Percentiles rank a stretch among this genome's conserved stretches.
Conservation (phyloP, 805 yeast genomes). For the Candida ficus region DNA sequence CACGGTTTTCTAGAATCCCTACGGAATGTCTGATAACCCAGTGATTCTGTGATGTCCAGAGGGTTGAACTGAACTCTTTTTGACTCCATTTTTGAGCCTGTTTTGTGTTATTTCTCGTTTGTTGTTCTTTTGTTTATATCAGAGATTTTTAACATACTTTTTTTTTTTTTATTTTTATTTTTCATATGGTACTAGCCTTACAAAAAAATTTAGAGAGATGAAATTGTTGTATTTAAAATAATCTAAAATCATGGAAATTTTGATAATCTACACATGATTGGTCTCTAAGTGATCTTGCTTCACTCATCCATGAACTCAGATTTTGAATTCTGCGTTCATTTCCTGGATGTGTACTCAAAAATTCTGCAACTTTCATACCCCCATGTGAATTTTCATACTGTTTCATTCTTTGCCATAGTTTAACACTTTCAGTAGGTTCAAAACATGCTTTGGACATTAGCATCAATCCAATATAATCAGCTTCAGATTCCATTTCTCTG, state of each 20-base stretch:
- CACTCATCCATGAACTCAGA: slow-evolving; percentile 63
- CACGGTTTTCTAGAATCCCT: slow-evolving; percentile 62
- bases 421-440: slow-evolving; percentile 67
- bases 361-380: slow-evolving; percentile 40
- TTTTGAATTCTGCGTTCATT: slow-evolving; percentile 66
- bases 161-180: background rate
- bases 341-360: slow-evolving; percentile 87
- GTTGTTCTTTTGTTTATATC: slow-evolving; percentile 8
- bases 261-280: slow-evolving; percentile 4
- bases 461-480: slow-evolving; percentile 91
- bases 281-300: slow-evolving; percentile 25
- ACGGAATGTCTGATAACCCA: slow-evolving; percentile 72
- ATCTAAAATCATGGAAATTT: slow-evolving; percentile 2
- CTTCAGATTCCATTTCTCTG: slow-evolving; percentile 92
- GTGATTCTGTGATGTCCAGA: slow-evolving; percentile 54
- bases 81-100: too few relatives aligned
- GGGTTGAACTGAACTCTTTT: slow-evolving; percentile 34
- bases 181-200: background rate
- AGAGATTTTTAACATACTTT: background rate
- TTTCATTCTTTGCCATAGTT: slow-evolving; percentile 81
- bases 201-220: background rate
- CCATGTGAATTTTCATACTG: slow-evolving; percentile 35
- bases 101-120: too few relatives aligned
- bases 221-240: background rate
- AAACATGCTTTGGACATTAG: slow-evolving; percentile 89